Base-by-base conservation (phyloP, 1,284 basidiomycete species). In the Rhodotorula sp. region DNA sequence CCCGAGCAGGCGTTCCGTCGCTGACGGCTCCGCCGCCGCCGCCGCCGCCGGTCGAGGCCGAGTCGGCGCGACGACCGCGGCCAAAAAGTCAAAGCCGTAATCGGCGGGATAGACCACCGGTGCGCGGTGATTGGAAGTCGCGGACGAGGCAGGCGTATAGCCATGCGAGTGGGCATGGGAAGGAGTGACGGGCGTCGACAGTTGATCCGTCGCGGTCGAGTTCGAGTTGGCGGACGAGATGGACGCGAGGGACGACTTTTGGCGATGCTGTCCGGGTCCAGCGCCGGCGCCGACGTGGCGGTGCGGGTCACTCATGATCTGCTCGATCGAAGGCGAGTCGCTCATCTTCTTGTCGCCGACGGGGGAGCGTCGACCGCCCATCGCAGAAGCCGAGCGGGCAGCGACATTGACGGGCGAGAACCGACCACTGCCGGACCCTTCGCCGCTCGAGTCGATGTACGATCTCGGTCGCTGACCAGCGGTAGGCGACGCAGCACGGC, bases 61-160 rank as follows among this genome's bases (percentile, higher is more conserved):
- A 46, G 29, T 46, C 57, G 5, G 31, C 80, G 87, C 88, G 69
- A 95, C 92, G 62, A 94, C 85, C 16, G 90, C 88, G 84, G 93
- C 86, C 89, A 95, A 91, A 67, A 88, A 85, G 20, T 87, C 84
- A 54, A 93, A 83, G 2, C 92, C 93, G 81, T 93, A 94, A 80
- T 94, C 91, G 78, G 92, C 89, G 73, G 86, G 87, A 34, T 90
- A 87, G 58, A 91, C 81, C 43, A 88, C 81, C 15, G 56, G 56
- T 10, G 56, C 86, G 31, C 83, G 26, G 63, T 80, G 84, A 67
- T 83, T 83, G 34, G 67, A 73, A 5, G 72, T 70, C 2, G 79
- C 68, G 23, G 77, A 78, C 15, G 68, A 73, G 64, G 79, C 76
- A 10, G 68, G 68, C 49, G 75, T 67, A 64, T 80, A 81, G 46